Evolutionary conservation across 345 rosid species (phyloP), one percentile per base, ranked within the genome.

Genomic region (Syzygium grande): DNA sequence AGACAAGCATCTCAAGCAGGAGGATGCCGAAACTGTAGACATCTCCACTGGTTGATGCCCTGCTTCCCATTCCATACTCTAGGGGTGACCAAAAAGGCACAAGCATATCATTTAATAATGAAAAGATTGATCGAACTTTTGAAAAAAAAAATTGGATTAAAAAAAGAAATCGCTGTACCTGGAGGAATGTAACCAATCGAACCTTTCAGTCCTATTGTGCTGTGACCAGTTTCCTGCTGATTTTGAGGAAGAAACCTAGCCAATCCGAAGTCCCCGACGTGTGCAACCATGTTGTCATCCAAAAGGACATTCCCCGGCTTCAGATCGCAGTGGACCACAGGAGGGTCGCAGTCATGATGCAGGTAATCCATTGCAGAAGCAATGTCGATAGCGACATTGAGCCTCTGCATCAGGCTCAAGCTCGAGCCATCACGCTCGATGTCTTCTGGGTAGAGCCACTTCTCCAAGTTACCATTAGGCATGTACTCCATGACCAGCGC

Each of bases 361-460:
- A 88, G 77, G 83, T 87, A 88, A 53, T 90, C 89, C 53, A 90
- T 73, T 13, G 89, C 90, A n/a, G 87, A 87, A 46, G 92, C 90
- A 6, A 89, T 22, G 34, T 89, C 89, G 3, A 73, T 87, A 52
- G 85, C 88, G 10, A 90, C 85, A 25, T 86, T 65, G 84, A 90
- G 52, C 84, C 91, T 88, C 54, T 90, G 89, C 78, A 46, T 78
- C 16, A 88, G 56, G 54, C 46, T 88, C 68, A 90, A 41, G 38
- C 21, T 5, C 51, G 21, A 22, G 22, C 86, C 29, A 3, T 58
- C 29, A 0, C 2, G 14, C 54, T 29, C 51, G 7, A 23, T 59
- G 6, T 10, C 13, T 61, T 73, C 68, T 2, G 84, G 65, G 80
- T 90, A 84, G 55, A 90, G 80, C 90, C 89, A 87, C 51, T 87